Percentiles rank a stretch among this genome's conserved stretches.
These are phyloP conservation scores for Spongispora temasekensis DNA, from an alignment of 1,284 basidiomycete genomes.

Conservation along the genomic window DNA sequence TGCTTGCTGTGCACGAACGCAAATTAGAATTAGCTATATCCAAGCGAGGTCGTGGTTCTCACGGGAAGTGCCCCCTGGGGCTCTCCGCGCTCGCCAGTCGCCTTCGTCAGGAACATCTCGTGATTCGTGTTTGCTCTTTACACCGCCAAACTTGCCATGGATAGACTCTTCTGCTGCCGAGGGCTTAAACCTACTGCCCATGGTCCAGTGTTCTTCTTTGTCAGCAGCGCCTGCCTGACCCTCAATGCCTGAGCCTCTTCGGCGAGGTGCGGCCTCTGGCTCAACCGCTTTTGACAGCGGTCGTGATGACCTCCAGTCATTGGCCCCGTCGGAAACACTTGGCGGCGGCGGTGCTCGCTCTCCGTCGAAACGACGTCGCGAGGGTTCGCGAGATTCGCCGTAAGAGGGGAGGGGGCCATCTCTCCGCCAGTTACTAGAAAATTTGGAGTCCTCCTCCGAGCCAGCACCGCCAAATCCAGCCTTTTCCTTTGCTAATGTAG, in stretches of 20 bases:
- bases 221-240: constrained; percentile 62
- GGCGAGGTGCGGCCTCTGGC: constrained; percentile 47
- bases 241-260: constrained; percentile 62
- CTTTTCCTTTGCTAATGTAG: constrained; percentile 69
- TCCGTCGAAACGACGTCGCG: constrained; percentile 65
- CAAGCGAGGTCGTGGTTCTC: constrained; percentile 24
- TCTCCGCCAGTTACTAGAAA: constrained; percentile 82
- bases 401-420: constrained; percentile 82
- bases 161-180: constrained; percentile 42
- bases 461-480: constrained; percentile 49
- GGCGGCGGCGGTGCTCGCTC: constrained; percentile 38
- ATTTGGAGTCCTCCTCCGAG: constrained; percentile 69
- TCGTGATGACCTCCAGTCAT: constrained; percentile 74
- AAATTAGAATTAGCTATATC: constrained; percentile 10
- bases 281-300: constrained; percentile 47
- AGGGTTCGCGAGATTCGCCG: constrained; percentile 53
- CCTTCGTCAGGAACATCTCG: constrained; percentile 52
- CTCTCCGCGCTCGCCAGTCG: constrained; percentile 60
- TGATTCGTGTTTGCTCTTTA: constrained; percentile 52
- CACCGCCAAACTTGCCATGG: constrained; percentile 52
- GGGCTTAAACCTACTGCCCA: constrained; percentile 71
- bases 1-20: constrained; percentile 51
- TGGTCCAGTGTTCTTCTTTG: constrained; percentile 73
- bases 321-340: constrained; percentile 55
- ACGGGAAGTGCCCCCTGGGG: constrained; percentile 63